Percentiles rank a stretch among this genome's conserved stretches.
These are phyloP conservation scores for Dorcoceras hygrometricum DNA, from an alignment of 257 asterid species.

Conservation along the genomic window DNA sequence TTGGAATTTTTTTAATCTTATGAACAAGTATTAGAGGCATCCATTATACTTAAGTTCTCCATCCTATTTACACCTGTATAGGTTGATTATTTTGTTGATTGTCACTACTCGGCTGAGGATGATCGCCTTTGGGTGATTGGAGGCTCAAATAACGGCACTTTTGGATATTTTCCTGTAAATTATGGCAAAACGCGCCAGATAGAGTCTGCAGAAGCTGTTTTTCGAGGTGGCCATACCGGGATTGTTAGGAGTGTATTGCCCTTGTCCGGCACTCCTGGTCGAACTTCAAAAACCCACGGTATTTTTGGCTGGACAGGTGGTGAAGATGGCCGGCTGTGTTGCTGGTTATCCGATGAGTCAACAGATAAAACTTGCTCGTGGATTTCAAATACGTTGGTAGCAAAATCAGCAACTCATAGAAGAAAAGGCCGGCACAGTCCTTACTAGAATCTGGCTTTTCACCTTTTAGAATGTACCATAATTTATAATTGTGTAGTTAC, in stretches of 20 bases:
- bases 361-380: conserved; percentile 43
- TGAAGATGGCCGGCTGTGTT: conserved; percentile 90
- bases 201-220: conserved; percentile 71
- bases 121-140: conserved; percentile 75
- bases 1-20: neutral
- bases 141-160: conserved; percentile 69
- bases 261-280: conserved; percentile 40
- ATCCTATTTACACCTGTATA: conserved; percentile 18
- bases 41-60: neutral
- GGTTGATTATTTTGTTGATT: conserved; percentile 89
- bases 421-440: conserved; percentile 60
- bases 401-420: conserved; percentile 44
- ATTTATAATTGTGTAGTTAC: neutral
- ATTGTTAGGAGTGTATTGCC: conserved; percentile 71
- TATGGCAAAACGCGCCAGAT: conserved; percentile 33
- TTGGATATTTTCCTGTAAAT: conserved; percentile 75
- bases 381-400: conserved; percentile 54
- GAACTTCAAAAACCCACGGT: conserved; percentile 30
- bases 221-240: conserved; percentile 79
- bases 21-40: neutral
- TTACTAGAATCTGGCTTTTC: conserved; percentile 34
- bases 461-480: neutral
- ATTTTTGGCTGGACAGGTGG: conserved; percentile 92
- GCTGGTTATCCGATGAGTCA: conserved; percentile 68
- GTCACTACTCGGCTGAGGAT: conserved; percentile 76